phyloP scores from a whole-genome alignment of 2,329 filamentous ascomycete species.

The Fusarium papillatum region DNA sequence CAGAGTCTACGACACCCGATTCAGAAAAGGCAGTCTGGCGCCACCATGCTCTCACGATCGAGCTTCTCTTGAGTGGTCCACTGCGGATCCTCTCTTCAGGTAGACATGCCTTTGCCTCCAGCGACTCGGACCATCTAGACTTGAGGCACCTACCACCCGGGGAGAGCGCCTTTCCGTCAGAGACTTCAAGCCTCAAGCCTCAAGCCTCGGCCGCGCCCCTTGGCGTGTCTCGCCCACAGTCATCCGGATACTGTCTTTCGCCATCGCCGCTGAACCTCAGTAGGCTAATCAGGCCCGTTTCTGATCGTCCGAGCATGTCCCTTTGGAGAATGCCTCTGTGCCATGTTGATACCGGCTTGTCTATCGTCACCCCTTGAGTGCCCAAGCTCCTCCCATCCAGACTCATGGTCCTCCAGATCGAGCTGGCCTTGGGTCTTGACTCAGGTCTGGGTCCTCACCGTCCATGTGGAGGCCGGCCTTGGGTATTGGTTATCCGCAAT shows the following conservation, averaged over 20 bases:
- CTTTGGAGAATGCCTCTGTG: background rate
- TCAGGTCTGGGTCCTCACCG: constrained; percentile 16
- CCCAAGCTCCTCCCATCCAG: constrained; percentile 8
- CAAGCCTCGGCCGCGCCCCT: background rate
- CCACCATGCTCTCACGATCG: constrained; percentile 7
- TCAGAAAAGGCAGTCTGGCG: background rate
- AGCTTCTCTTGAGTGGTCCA: background rate
- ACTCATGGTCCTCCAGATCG: constrained; percentile 10
- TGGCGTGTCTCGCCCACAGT: constrained; percentile 24
- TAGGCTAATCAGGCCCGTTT: constrained; percentile 10
- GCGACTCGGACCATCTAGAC: background rate
- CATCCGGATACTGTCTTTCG: constrained; percentile 17
- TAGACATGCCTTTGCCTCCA: constrained; percentile 1
- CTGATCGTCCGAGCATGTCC: constrained; percentile 3
- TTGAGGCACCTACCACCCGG: background rate
- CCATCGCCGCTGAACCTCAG: background rate
- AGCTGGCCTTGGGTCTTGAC: constrained; percentile 16
- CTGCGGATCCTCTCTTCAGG: background rate
- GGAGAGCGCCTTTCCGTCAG: background rate
- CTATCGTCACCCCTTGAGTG: constrained; percentile 30
- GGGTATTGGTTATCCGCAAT: background rate
- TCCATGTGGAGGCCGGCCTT: constrained; percentile 11
- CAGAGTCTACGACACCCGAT: no score
- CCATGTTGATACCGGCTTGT: background rate
- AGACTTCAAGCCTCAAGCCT: background rate